These are phyloP conservation scores for Podospora bellae-mahoneyi DNA, from an alignment of 495 filamentous ascomycete species.

Conservation along the genomic window DNA sequence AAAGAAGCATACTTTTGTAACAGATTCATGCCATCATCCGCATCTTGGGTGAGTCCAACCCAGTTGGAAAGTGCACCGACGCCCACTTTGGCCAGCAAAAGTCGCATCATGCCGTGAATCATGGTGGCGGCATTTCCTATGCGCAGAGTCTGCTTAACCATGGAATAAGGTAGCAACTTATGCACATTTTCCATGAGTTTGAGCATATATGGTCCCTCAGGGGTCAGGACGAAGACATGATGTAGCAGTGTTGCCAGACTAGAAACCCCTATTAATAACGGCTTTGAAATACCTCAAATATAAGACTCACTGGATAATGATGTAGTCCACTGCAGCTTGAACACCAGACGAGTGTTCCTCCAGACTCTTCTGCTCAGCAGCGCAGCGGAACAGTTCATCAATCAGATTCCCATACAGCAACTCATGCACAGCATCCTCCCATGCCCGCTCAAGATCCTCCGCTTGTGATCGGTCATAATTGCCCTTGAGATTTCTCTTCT, in stretches of 20 bases:
- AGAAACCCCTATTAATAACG: slow-evolving; percentile 11
- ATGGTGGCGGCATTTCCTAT: slow-evolving; percentile 67
- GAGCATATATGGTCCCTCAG: slow-evolving; percentile 60
- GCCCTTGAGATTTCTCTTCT: slow-evolving; percentile 29
- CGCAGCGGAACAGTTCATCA: slow-evolving; percentile 54
- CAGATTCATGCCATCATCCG: slow-evolving; percentile 66
- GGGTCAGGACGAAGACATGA: slow-evolving; percentile 58
- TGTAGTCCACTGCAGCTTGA: slow-evolving; percentile 55
- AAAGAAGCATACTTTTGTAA: slow-evolving; percentile 51
- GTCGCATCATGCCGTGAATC: slow-evolving; percentile 59
- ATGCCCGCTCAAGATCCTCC: slow-evolving; percentile 52
- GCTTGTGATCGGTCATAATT: slow-evolving; percentile 53
- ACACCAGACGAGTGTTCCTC: slow-evolving; percentile 55
- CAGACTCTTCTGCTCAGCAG: slow-evolving; percentile 50
- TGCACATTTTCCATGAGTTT: slow-evolving; percentile 56
- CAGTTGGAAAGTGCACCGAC: slow-evolving; percentile 61
- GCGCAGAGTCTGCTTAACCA: slow-evolving; percentile 59
- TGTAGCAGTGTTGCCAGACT: slow-evolving; percentile 63
- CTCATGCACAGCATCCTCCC: slow-evolving; percentile 55
- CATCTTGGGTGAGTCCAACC: slow-evolving; percentile 57
- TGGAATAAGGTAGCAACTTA: slow-evolving; percentile 56
- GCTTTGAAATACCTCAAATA: background rate
- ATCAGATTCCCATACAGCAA: slow-evolving; percentile 57
- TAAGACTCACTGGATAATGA: slow-evolving; percentile 50
- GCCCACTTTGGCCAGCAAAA: slow-evolving; percentile 64